Base-by-base conservation (phyloP, 306 rosid species). In the Malus sieversii region DNA sequence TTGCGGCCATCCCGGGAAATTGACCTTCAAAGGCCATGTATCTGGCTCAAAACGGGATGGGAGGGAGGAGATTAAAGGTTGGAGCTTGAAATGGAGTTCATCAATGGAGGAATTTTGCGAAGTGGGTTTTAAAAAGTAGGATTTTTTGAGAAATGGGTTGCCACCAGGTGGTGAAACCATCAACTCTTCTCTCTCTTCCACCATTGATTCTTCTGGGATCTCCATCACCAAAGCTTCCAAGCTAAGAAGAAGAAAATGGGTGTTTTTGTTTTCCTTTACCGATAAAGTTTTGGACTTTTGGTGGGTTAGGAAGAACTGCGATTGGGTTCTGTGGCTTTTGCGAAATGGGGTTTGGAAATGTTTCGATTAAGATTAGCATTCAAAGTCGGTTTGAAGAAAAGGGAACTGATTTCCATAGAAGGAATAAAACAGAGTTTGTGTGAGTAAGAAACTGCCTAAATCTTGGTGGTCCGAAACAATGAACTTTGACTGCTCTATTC, bases 131-230 rank as follows among this genome's bases (percentile, higher is more conserved):
- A 84, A 83, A 74, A 83, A 33, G 35, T 33, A 82, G 4, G 86
- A 85, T 2, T 19, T 52, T 84, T 88, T 86, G 10, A 40, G 8
- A 38, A 51, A 62, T 77, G 85, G 83, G 23, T 62, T 77, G 2
- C 85, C 83, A 25, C 6, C 85, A 15, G 66, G 75, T 2, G 88
- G 88, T 70, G 96, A 84, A 79, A 90, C 77, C 89, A 90, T 88
- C 23, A 75, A 1, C 60, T 74, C 83, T 30, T 86, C 69, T 38
- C 82, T 87, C 58, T 60, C 71, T 23, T 84, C 87, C 38, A 82
- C 76, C 4, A 78, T 74, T 51, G 78, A 42, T 52, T 77, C 75
- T 16, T 11, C 1, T 59, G 66, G 46, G 8, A 27, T 46, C 30
- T 63, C 58, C 77, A 78, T 33, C 35, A 13, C 16, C 35, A 13